A percentile compares a stretch with the other conserved stretches of the same genome.
Conservation (phyloP, 768 basidiomycete species). For the Amanita thiersii region DNA sequence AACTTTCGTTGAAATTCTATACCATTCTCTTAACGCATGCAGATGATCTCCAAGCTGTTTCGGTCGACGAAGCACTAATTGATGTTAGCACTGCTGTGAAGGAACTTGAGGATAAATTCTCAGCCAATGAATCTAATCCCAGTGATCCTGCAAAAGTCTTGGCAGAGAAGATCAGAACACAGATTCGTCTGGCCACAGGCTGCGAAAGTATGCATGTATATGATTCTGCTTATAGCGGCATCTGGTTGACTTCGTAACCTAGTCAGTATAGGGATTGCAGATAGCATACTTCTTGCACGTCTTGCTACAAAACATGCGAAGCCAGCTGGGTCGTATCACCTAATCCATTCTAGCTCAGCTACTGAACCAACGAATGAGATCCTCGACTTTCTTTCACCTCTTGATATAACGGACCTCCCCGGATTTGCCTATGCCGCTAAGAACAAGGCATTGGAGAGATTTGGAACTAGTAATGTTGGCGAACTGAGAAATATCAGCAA, state of each 20-base stretch:
- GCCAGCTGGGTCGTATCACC: constrained; percentile 80
- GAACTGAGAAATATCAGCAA: constrained; percentile 62
- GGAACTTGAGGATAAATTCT: constrained; percentile 21
- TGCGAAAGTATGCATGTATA: constrained; percentile 59
- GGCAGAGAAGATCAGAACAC: constrained; percentile 72
- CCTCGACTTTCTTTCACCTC: constrained; percentile 46
- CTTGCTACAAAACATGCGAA: constrained; percentile 89
- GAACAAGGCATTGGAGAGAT: constrained; percentile 74
- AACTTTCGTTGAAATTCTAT: constrained; percentile 82
- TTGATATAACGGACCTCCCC: constrained; percentile 75
- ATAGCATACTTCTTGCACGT: constrained; percentile 89
- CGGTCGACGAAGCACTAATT: constrained; percentile 92
- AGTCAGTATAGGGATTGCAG: constrained; percentile 90
- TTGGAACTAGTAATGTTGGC: constrained; percentile 62
- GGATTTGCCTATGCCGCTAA: constrained; percentile 77
- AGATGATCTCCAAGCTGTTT: constrained; percentile 91
- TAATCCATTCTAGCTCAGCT: constrained; percentile 29
- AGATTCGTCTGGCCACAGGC: constrained; percentile 69
- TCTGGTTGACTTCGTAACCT: too few relatives aligned
- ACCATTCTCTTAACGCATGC: constrained; percentile 85
- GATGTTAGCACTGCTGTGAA: constrained; percentile 67
- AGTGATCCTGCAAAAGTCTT: constrained; percentile 66
- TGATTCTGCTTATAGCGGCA: neutral
- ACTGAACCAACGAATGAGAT: constrained; percentile 33
- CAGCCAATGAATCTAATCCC: constrained; percentile 14